Base-by-base conservation (phyloP, 2,329 filamentous ascomycete genomes). In the Neocatenulostroma microsporum region DNA sequence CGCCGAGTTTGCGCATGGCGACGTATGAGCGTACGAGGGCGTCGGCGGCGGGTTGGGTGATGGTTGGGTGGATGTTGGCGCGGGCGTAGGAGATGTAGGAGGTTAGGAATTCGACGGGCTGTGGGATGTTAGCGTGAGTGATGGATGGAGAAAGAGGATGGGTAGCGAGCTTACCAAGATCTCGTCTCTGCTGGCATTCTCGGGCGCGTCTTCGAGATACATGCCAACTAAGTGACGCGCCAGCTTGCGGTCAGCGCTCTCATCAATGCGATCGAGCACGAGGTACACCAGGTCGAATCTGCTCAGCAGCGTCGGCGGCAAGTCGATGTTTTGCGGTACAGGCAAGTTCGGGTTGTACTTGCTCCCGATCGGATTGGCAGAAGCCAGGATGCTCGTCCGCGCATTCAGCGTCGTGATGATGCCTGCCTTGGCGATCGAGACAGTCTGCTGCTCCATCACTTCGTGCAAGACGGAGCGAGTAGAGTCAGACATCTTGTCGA, bases 221-320 rank as follows among this genome's bases (percentile, higher is more conserved):
- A 98, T 93, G 38, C 86, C 86, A 21, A 98, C 77, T 53, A 98
- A 67, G 69, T 98, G 91, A 56, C 88, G 83, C 10, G 91, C 91
- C 38, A 98, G 70, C 29, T 86, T 80, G 44, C 88, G 82, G 61
- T 98, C 91, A 37, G 74, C 80, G 55, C 83, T 82, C 64, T 96
- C 91, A 55, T 96, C 89, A 34, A 93, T 81, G 6, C 84, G 84
- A 59, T 98, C 91, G 31, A 98, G 78, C 28, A 98, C 91, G 1
- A 98, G 78, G 57, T 98, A 98, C 34, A 98, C 89, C 5, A 98
- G 70, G 60, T 98, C 91, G 58, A 98, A 98, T 70, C 91, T 82
- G 4, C 88, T 95, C 35, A 98, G 75, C 5, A 98, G 72, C 0
- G 91, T 98, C 0, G 91, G 91, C 1, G 91, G 91, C 7, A 98